These are phyloP conservation scores for Alternaria arbusti DNA, from an alignment of 2,329 filamentous ascomycete genomes.

Conservation along the genomic window DNA sequence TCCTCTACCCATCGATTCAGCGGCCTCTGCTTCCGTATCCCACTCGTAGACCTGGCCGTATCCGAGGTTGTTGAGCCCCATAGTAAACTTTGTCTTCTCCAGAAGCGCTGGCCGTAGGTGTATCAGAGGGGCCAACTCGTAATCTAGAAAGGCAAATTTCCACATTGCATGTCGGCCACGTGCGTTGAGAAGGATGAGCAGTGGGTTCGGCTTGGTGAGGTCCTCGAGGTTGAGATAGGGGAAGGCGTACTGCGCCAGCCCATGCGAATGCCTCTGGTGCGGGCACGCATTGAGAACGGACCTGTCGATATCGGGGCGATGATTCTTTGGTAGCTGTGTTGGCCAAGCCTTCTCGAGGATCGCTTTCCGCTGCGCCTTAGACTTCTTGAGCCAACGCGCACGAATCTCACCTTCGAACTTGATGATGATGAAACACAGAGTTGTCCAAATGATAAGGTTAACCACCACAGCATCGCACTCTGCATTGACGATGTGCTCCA, in stretches of 20 bases:
- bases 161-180: constrained; percentile 56
- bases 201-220: constrained; percentile 50
- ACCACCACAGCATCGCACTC: background rate
- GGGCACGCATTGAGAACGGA: background rate
- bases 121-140: constrained; percentile 31
- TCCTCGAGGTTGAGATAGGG: constrained; percentile 67
- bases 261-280: constrained; percentile 24
- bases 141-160: constrained; percentile 57
- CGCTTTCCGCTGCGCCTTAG: background rate
- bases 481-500: background rate
- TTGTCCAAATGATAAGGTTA: background rate
- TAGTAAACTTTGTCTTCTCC: background rate
- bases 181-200: constrained; percentile 60
- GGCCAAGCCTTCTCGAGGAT: background rate
- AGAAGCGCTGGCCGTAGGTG: background rate
- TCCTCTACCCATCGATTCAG: background rate
- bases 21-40: background rate
- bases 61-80: background rate
- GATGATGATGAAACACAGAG: background rate
- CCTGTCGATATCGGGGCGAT: constrained; percentile 60
- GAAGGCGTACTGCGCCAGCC: constrained; percentile 48
- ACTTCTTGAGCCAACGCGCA: background rate
- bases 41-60: background rate
- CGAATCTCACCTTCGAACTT: background rate
- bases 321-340: constrained; percentile 25